These are phyloP conservation scores for Trypanosoma avium DNA, from an alignment of 208 protist species.

Conservation along the genomic window DNA sequence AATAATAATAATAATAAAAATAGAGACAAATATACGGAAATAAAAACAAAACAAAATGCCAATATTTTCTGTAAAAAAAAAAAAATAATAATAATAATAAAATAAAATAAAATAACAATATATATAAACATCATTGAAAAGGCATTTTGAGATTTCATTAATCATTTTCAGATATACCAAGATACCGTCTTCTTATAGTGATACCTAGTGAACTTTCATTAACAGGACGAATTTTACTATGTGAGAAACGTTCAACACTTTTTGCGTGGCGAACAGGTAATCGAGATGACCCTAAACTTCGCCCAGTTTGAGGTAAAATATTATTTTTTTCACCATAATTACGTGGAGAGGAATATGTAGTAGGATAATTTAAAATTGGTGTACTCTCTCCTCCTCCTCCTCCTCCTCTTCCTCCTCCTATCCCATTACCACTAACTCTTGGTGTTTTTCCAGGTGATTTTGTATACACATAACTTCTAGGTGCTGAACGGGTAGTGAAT, in stretches of 20 bases:
- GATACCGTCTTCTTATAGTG: slow-evolving; percentile 14
- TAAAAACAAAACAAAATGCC: too few relatives aligned
- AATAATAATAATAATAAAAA: neutral
- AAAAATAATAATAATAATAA: neutral
- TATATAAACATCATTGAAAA: neutral
- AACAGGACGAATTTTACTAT: slow-evolving; percentile 30
- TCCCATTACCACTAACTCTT: too few relatives aligned
- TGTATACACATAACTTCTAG: neutral
- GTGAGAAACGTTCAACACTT: slow-evolving; percentile 12
- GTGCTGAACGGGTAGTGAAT: neutral
- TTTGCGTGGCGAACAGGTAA: neutral
- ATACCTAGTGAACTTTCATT: slow-evolving; percentile 43
- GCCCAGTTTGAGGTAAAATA: neutral
- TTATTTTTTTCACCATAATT: neutral
- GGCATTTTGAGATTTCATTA: neutral
- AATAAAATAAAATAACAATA: slow-evolving; percentile 4
- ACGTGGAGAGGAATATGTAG: neutral
- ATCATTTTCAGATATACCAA: neutral
- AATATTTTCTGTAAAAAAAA: too few relatives aligned
- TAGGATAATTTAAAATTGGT: neutral
- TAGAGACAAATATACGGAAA: neutral
- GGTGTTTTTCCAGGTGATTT: too few relatives aligned
- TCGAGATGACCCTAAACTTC: neutral
- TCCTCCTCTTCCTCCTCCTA: neutral
- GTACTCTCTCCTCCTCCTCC: neutral